Evolutionary conservation across 371 early-diverging fungal species (phyloP).

Genomic region (Capniomyces stellatus): DNA sequence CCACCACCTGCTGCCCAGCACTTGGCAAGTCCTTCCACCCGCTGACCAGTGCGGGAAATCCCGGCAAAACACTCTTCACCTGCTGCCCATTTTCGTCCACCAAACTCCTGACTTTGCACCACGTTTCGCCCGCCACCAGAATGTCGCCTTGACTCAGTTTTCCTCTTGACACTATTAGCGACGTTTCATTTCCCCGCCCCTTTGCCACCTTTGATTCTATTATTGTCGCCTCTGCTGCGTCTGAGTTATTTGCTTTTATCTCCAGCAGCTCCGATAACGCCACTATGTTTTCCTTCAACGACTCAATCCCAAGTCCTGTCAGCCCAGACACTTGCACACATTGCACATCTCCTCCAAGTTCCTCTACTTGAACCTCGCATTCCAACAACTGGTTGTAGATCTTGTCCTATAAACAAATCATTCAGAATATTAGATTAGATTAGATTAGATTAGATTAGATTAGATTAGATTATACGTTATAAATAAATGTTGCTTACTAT

Average conservation of each 20-base stretch:
- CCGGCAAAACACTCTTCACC: constrained; percentile 66
- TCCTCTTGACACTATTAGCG: constrained; percentile 72
- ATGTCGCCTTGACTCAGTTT: constrained; percentile 54
- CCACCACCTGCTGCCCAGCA: constrained; percentile 76
- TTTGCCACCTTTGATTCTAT: constrained; percentile 77
- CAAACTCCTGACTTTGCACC: constrained; percentile 78
- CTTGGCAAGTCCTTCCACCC: constrained; percentile 87
- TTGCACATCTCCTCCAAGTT: constrained; percentile 86
- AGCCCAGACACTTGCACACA: constrained; percentile 74
- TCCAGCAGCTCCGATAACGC: constrained; percentile 73
- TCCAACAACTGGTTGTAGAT: constrained; percentile 61
- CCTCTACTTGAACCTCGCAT: constrained; percentile 71
- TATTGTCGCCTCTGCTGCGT: constrained; percentile 59
- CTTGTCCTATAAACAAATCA: constrained; percentile 17
- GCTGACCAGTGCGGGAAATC: constrained; percentile 67
- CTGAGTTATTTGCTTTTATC: constrained; percentile 55
- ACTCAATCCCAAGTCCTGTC: constrained; percentile 68
- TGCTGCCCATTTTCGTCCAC: constrained; percentile 52
- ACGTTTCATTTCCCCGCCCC: constrained; percentile 69
- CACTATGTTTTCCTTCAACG: constrained; percentile 71
- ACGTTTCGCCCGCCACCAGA: constrained; percentile 65
- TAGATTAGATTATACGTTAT: too few species aligned
- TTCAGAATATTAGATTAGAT: not conserved
- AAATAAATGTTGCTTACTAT: constrained; percentile 13
- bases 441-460: too few species aligned